Conservation (phyloP, 2,329 filamentous ascomycete genomes). For the Botryotinia globosa region DNA sequence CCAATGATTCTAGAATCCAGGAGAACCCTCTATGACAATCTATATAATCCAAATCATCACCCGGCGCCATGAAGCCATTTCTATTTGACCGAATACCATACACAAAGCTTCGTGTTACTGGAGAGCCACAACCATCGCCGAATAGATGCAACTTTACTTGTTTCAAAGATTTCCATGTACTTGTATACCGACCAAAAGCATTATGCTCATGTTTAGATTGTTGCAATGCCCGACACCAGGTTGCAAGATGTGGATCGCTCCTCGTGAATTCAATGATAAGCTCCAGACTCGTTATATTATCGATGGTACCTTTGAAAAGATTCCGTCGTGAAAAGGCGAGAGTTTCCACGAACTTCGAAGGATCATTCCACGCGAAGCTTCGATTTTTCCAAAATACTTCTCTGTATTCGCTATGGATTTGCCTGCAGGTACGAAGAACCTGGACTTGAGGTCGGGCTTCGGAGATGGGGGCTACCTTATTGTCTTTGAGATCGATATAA, state of each 20-base stretch:
- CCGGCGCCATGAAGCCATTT: background rate
- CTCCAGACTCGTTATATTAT: background rate
- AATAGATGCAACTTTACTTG: background rate
- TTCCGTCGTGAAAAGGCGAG: background rate
- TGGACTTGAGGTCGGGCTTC: background rate
- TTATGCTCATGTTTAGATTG: background rate
- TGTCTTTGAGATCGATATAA: background rate
- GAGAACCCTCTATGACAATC: background rate
- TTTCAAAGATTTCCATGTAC: background rate
- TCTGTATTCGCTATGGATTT: background rate
- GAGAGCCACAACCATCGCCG: no score
- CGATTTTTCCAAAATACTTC: background rate
- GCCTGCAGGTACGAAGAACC: background rate
- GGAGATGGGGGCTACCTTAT: background rate
- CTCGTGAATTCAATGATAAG: background rate
- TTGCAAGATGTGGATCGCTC: background rate
- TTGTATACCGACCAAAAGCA: background rate
- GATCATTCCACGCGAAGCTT: background rate
- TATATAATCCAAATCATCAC: background rate
- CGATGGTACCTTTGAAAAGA: background rate
- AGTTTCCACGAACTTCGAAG: background rate
- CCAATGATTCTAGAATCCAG: background rate
- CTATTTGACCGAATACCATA: background rate
- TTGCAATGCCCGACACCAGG: background rate
- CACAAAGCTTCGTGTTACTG: background rate